Evolutionary conservation across 306 rosid genomes (phyloP).

Genomic region (Sechiopsis laciniata): DNA sequence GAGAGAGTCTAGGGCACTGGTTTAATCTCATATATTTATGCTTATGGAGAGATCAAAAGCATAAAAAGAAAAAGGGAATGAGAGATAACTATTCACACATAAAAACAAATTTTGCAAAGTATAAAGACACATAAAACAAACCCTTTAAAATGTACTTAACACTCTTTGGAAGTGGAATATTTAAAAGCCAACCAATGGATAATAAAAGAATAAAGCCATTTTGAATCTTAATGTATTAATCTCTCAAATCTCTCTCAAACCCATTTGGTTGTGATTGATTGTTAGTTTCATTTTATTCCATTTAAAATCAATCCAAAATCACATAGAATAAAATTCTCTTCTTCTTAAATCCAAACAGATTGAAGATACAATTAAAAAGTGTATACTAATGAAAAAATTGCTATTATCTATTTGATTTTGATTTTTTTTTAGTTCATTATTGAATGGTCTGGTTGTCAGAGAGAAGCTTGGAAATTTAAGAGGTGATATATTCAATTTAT

Average conservation of each 20-base stretch:
- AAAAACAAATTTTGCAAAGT: constrained; percentile 1
- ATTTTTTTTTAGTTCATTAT: no score
- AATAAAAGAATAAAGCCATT: constrained; percentile 62
- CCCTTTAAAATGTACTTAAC: neutral
- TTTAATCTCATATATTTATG: neutral
- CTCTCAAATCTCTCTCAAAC: neutral
- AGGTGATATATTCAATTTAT: no score
- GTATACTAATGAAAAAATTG: no score
- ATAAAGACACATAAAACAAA: constrained; percentile 42
- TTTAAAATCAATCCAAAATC: no score
- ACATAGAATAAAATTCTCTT: no score
- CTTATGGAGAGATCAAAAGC: neutral
- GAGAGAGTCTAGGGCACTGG: neutral
- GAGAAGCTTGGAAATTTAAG: no score
- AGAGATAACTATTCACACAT: neutral
- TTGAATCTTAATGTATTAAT: constrained; percentile 14
- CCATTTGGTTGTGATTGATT: no score
- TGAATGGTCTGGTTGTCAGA: no score
- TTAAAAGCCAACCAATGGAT: constrained; percentile 32
- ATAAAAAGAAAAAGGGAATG: neutral
- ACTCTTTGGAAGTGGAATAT: constrained; percentile 35
- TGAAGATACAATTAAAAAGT: no score
- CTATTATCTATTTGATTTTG: no score
- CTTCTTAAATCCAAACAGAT: no score
- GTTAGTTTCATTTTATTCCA: no score